These are phyloP conservation scores for Termitomyces sp. DNA, from an alignment of 768 basidiomycete genomes.

Conservation along the genomic window DNA sequence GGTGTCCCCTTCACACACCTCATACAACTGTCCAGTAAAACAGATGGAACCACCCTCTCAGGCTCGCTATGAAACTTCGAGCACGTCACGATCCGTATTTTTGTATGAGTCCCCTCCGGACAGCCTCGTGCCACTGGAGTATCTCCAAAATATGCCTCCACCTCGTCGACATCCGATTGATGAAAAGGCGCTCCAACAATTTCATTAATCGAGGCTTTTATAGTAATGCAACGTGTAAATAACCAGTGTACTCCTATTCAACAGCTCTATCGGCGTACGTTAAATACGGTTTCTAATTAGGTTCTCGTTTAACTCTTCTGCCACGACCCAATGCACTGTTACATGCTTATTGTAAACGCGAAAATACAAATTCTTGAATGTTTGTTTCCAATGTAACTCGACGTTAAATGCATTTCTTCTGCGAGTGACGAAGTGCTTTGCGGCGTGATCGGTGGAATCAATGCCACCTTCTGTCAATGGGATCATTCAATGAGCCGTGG, in stretches of 20 bases:
- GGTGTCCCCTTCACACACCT: slow-evolving; percentile 13
- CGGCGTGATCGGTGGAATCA: not conserved
- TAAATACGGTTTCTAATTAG: not conserved
- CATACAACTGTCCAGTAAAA: slow-evolving; percentile 9
- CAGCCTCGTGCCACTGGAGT: slow-evolving; percentile 60
- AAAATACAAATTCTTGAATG: not conserved
- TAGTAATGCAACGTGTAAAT: slow-evolving; percentile 9
- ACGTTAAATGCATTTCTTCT: not conserved
- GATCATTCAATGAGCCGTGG: not conserved
- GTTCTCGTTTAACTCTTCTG: not conserved
- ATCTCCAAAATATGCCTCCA: slow-evolving; percentile 58
- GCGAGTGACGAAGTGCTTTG: not conserved
- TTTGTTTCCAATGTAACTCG: not conserved
- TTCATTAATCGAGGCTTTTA: slow-evolving; percentile 23
- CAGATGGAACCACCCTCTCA: slow-evolving; percentile 1
- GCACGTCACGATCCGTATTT: slow-evolving; percentile 24
- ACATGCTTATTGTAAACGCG: not conserved
- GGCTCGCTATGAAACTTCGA: slow-evolving; percentile 2
- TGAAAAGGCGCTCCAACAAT: slow-evolving; percentile 36
- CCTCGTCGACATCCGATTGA: slow-evolving; percentile 67
- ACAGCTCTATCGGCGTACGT: not conserved
- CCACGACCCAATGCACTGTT: not conserved
- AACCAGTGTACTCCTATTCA: not conserved
- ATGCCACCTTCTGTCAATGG: not conserved
- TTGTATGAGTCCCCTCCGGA: slow-evolving; percentile 25